These are phyloP conservation scores for Boechera stricta DNA, from an alignment of 345 rosid genomes.

Conservation along the genomic window DNA sequence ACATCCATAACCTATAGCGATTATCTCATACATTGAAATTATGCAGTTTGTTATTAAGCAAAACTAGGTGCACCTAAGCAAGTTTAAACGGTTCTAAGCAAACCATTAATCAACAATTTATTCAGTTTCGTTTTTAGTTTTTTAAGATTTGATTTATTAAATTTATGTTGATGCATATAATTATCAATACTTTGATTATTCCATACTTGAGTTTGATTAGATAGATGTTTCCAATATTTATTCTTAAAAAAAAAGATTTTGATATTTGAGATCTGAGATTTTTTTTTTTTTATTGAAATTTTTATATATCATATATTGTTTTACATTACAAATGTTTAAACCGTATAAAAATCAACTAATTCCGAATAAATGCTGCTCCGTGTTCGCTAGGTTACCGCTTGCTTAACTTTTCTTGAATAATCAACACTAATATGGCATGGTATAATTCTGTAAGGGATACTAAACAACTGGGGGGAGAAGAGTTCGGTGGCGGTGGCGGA, in stretches of 20 bases:
- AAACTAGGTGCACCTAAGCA: too few species aligned
- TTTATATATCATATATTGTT: too few species aligned
- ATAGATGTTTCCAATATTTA: too few species aligned
- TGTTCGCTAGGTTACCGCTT: not conserved
- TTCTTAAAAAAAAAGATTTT: too few species aligned
- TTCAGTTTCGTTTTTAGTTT: not conserved
- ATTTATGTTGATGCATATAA: not conserved
- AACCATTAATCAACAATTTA: too few species aligned
- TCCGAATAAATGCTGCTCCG: not conserved
- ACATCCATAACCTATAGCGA: not conserved
- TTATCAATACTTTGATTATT: too few species aligned
- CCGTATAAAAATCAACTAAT: not conserved
- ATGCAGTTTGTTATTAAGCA: too few species aligned
- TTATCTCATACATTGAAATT: too few species aligned
- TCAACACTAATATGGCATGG: not conserved
- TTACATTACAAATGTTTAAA: not conserved
- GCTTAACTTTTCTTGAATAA: not conserved
- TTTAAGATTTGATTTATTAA: not conserved
- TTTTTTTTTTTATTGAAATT: too few species aligned
- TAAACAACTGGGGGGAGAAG: slow-evolving; percentile 1
- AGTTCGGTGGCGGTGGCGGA: slow-evolving; percentile 21
- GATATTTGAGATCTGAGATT: too few species aligned
- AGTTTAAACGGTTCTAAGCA: too few species aligned
- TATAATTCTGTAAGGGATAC: not conserved
- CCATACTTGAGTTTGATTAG: too few species aligned